Evolutionary conservation across 169 alveolate genomes (phyloP), one percentile per base, ranked within the genome.

Genomic region (Plasmodium coatneyi): DNA sequence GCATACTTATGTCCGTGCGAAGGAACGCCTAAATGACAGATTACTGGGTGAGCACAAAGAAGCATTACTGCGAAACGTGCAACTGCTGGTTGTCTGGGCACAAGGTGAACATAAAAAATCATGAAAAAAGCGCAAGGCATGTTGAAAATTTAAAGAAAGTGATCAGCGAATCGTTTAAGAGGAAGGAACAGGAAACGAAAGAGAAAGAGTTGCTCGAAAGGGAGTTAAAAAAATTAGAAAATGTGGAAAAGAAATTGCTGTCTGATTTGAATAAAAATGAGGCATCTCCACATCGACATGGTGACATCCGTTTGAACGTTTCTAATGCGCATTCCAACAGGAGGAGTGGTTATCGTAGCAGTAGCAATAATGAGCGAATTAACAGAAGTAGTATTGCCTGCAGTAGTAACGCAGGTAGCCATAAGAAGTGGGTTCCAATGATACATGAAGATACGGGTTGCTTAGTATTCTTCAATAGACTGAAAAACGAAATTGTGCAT

Each of bases 1-100:
- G n/a, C 36, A 66, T 66, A 66, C 36, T 7, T 12, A n/a, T 66
- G 36, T 9, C 6, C 16, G 36, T 25, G 30, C 41, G 39, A 19
- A 25, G 34, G 36, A 28, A 19, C 39, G 41, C 28, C 81, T 36
- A 90, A 81, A 92, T 92, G 95, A 82, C 95, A 30, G 91, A 74
- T 41, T 78, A 49, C 25, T 92, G 95, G 95, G 76, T 92, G 76
- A 84, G 93, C 56, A 16, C 95, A 22, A 92, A 92, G 71, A 92
- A 92, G 49, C 95, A 92, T 25, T 92, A 84, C 28, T 92, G 95
- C 81, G 93, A 81, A 52, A 84, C 95, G 49, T 92, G 95, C 46
- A 92, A 82, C 39, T 81, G 92, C 25, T 92, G 95, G 95, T 28
- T 92, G 34, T 92, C 95, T 6, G 95, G 92, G 14, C 92, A 92